Base-by-base conservation (phyloP, 2,329 filamentous ascomycete species). In the Calonectria crousiana region DNA sequence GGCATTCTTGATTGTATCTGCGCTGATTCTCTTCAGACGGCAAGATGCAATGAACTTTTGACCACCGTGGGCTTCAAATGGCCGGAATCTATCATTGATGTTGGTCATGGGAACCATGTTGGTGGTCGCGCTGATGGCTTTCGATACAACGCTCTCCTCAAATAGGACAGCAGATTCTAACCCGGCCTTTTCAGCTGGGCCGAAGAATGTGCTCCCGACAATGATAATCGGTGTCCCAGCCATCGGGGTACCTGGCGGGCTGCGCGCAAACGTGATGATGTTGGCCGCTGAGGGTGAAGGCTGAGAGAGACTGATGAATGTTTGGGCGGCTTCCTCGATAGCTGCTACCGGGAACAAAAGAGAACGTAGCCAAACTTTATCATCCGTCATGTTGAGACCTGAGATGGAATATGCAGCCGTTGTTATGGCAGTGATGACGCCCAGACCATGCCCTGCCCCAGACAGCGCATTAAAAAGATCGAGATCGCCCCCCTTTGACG, bases 401-500 rank as follows among this genome's bases (percentile, higher is more conserved):
- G 78, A 70, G 0, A 86, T 72, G 6, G 77, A 76, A 23, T 79
- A 83, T 0, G 69, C 76, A 0, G 71, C 71, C 11, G 84, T 75
- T 0, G 77, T 84, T 0, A 82, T 38, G n/a, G 80, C 75, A 0
- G 80, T 82, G 13, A 86, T 77, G 6, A 84, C 78, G 1, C 83
- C 81, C 0, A 86, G 67, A 0, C 84, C 84, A 28, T 83, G 82
- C 0, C 84, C 84, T 8, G 81, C 83, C 3, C 84, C 84, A 20
- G 83, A 77, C 1, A 86, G 75, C 2, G 77, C 77, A 13, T 82
- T 74, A 74, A 83, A 85, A 0, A 86, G 73, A 0, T 71, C 70
- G 10, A 76, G 75, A 2, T 84, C 81, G 2, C 80, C 79, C 0
- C 74, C 78, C 6, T n/a, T n/a, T 0, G 69, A 73, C 0, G 77